Percentiles rank a stretch among this genome's conserved stretches.
These are phyloP conservation scores for Claviceps pusilla DNA, from an alignment of 2,329 filamentous ascomycete genomes.

Conservation along the genomic window DNA sequence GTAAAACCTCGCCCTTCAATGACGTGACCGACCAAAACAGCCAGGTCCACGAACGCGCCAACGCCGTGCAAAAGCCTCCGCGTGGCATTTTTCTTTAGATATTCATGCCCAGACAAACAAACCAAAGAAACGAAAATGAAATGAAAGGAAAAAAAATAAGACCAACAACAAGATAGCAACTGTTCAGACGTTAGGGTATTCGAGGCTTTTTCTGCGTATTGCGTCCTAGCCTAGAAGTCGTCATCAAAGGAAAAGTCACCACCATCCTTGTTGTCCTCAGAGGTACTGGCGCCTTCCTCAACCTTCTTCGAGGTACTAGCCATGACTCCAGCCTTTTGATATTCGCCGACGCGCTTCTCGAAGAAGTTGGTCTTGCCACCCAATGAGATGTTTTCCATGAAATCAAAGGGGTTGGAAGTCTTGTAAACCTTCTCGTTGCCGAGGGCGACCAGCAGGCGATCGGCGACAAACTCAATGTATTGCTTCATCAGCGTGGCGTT, in stretches of 20 bases:
- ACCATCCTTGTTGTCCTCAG: conserved; percentile 37
- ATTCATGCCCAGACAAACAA: conserved; percentile 6
- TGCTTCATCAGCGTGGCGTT: conserved; percentile 96
- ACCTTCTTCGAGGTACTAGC: conserved; percentile 66
- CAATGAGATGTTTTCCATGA: conserved; percentile 99
- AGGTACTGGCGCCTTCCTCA: conserved; percentile 28
- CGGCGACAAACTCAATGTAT: conserved; percentile 99
- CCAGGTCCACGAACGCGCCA: neutral
- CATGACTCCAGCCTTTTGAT: conserved; percentile 99
- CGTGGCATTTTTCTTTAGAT: conserved; percentile 10
- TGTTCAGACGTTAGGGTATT: conserved; percentile 5
- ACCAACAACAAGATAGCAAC: conserved; percentile 7
- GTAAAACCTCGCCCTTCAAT: neutral
- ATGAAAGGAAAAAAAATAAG: neutral
- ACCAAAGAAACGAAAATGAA: conserved; percentile 3
- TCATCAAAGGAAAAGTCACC: conserved; percentile 91
- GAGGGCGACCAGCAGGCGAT: conserved; percentile 81
- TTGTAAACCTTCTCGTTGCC: conserved; percentile 93
- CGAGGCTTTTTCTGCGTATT: conserved; percentile 7
- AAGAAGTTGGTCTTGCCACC: conserved; percentile 99
- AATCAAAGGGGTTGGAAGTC: conserved; percentile 91
- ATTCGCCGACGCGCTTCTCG: conserved; percentile 98
- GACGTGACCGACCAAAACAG: neutral
- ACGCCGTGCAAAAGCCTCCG: conserved; percentile 2
- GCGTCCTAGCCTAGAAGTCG: conserved; percentile 58